Base-by-base conservation (phyloP, 441 rosid species). In the Brassica balearica region DNA sequence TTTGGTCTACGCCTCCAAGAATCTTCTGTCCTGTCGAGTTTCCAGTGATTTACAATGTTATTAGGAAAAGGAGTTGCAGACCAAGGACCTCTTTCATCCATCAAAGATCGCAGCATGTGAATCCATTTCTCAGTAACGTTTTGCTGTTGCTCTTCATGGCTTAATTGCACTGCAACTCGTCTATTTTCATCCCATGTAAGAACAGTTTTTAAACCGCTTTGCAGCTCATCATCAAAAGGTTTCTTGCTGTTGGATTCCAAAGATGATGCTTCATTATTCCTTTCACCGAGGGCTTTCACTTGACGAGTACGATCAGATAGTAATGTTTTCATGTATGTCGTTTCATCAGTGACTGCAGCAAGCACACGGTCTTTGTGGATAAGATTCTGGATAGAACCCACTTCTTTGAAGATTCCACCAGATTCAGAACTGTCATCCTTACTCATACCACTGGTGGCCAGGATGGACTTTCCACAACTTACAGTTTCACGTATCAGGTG, bases 51-150 rank as follows among this genome's bases (percentile, higher is more conserved):
- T 67, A 87, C 73, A 76, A 88, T 82, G 79, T 78, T 85, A 85
- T 90, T 91, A 72, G 98, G 99, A 88, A 96, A 96, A 69, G 95
- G 95, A 87, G 88, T 87, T 58, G 98, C 97, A 72, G 98, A 96
- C 99, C 99, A 96, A 32, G 99, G 98, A 75, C 99, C 98, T 84
- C 99, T 87, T 82, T 93, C 99, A 84, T 96, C 99, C 80, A 94
- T 93, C 84, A 94, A 85, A 79, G 92, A 81, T 67, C 99, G 98
- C 73, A 94, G 91, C 92, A 96, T 85, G 88, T 88, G 98, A 82
- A 94, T 92, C 98, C 98, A 96, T 82, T 92, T 96, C 85, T 88
- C 99, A 68, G 95, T 82, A 71, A 91, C 85, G 89, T 91, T 96
- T 88, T 96, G 98, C 85, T 90, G 94, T 83, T 90, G 88, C 88